Base-by-base conservation (phyloP, 805 yeast genomes). In the Metschnikowia similis region DNA sequence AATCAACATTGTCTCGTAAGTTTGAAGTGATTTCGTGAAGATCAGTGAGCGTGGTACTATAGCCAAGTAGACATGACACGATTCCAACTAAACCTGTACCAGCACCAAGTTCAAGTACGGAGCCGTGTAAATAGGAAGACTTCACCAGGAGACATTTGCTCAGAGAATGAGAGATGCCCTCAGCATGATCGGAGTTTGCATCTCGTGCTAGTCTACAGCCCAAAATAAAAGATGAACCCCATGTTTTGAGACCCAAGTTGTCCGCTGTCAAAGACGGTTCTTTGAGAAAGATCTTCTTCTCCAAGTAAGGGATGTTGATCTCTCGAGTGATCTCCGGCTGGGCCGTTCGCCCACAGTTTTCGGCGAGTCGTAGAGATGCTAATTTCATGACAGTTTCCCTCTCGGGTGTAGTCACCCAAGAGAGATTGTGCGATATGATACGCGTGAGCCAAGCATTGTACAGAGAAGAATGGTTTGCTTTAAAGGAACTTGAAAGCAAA, bases 81-180 rank as follows among this genome's bases (percentile, higher is more conserved):
- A 94, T 85, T 0, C 98, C 97, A 3, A 84, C 85, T 13, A 92
- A 72, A 0, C 99, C 99, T 0, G 99, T 94, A 0, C 99, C 99
- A 0, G 98, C 76, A 0, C 99, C 99, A n/a, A 94, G 69, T 60
- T 92, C 99, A 29, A 87, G 63, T 0, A 84, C 63, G 0, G 68
- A 64, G 17, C 60, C 65, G 13, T 42, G 26, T 3, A 67, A 53
- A 29, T 62, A 63, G 6, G 49, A 40, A 2, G 47, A 35, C 1
- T 52, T 54, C 26, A n/a, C 13, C 8, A 16, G 2, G 13, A 4
- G 13, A 16, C 2, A 4, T 35, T 35, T 7, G 11, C 26, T 4
- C 37, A 35, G 11, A 8, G 13, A 9, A 4, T 38, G 4, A 27
- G 9, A 16, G 16, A 21, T 9, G 30, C 16, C 10, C 11, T 37